phyloP scores from a whole-genome alignment of 441 rosid species.

The Brassica balearica region DNA sequence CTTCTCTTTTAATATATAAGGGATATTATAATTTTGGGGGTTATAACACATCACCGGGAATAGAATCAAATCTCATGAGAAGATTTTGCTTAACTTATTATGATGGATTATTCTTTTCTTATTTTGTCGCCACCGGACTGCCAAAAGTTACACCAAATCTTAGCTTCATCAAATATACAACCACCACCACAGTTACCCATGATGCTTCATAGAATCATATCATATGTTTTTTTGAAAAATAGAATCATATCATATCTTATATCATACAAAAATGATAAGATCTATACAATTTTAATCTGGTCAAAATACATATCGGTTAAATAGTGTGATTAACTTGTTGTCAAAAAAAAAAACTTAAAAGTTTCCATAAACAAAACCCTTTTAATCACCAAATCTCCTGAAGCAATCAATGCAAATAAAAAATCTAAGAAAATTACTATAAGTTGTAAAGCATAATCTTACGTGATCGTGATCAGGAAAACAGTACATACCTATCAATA shows the following conservation, averaged over 20 bases:
- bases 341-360: background rate
- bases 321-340: too few relatives aligned
- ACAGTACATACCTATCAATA: conserved; percentile 67
- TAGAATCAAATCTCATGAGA: conserved; percentile 36
- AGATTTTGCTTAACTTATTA: conserved; percentile 29
- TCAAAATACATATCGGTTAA: too few relatives aligned
- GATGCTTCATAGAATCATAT: conserved; percentile 31
- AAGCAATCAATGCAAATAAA: conserved; percentile 26
- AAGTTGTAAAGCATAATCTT: too few relatives aligned
- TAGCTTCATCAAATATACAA: conserved; percentile 32
- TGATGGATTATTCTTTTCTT: conserved; percentile 32
- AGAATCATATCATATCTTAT: too few relatives aligned
- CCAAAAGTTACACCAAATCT: conserved; percentile 32
- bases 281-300: too few relatives aligned
- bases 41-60: conserved; percentile 39
- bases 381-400: conserved; percentile 13
- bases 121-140: conserved; percentile 18
- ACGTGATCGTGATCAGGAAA: too few relatives aligned
- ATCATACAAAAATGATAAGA: too few relatives aligned
- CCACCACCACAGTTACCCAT: conserved; percentile 34
- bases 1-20: too few relatives aligned
- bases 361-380: conserved; percentile 27
- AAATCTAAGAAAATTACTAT: conserved; percentile 18
- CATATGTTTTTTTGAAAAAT: background rate
- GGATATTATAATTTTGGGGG: conserved; percentile 8